Evolutionary conservation across 306 rosid genomes (phyloP), one percentile per base, ranked within the genome.

Genomic region (Inga leiocalycina): DNA sequence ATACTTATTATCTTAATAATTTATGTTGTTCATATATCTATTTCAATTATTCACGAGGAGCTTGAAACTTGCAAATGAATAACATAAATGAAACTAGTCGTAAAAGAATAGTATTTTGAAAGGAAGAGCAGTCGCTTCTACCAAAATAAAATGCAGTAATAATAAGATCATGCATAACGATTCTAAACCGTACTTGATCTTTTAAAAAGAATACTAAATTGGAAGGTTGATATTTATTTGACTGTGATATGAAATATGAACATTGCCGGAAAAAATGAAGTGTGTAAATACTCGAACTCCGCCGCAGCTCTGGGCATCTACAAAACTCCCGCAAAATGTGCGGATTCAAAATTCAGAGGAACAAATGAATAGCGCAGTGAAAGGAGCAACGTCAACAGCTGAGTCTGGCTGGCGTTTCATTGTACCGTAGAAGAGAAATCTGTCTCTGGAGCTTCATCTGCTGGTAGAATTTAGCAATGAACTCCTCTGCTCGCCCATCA

Each of bases 401-500:
- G 43, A n/a, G 65, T 22, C 71, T 77, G 48, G 15, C 56, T 20
- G 84, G 81, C 5, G 87, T 89, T 22, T 61, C 59, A 19, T 46
- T 71, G 83, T 86, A 86, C 41, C 76, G 86, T 32, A 89, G 76
- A 44, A 66, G 81, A 75, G 89, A 84, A 79, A 86, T 72, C 82
- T 88, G 88, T 44, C 91, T 85, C 41, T 86, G 91, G 13, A 88
- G 66, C 79, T 72, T 86, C 85, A 86, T 89, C 75, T 86, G 89
- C 52, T 77, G 70, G 51, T 85, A 89, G 88, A 94, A 96, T 34
- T 90, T 84, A 10, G 97, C 92, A 65, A 93, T 96, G 80, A 96
- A 96, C 92, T 93, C 94, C 49, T 93, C 98, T 0, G 98, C 99
- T 71, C 80, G 90, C 79, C 34, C 56, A 76, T 95, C 97, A 71